Evolutionary conservation across 202 grass and related monocot species (phyloP).

Genomic region (Tripidium arundinaceum): DNA sequence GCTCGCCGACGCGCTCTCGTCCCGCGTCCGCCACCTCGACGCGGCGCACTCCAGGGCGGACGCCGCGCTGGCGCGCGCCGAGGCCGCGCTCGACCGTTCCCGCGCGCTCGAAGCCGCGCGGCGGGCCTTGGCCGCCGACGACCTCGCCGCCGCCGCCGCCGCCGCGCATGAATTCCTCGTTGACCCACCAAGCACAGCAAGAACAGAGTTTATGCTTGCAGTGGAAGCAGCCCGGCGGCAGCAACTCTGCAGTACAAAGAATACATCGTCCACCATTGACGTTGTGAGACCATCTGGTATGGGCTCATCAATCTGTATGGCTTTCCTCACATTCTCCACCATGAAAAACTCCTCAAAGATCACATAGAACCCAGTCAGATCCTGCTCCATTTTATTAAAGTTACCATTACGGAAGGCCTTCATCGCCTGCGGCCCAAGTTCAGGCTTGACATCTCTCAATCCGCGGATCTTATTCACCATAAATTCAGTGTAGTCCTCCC

Average conservation of each 20-base stretch:
- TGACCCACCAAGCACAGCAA: conserved; percentile 64
- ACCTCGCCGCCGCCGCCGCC: conserved; percentile 56
- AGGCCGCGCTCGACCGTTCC: conserved; percentile 58
- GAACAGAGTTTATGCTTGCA: conserved; percentile 76
- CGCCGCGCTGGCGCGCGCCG: conserved; percentile 47
- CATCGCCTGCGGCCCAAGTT: conserved; percentile 58
- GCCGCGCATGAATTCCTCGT: conserved; percentile 44
- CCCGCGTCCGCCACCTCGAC: conserved; percentile 65
- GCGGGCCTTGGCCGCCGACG: conserved; percentile 58
- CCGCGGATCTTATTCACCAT: conserved; percentile 88
- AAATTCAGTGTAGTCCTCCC: conserved; percentile 90
- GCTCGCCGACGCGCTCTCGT: conserved; percentile 57
- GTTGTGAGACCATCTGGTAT: conserved; percentile 64
- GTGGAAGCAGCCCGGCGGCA: conserved; percentile 72
- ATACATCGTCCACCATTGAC: conserved; percentile 91
- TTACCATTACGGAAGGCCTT: conserved; percentile 76
- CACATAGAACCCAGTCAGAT: conserved; percentile 82
- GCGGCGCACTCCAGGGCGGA: conserved; percentile 57
- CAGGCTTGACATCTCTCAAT: conserved; percentile 59
- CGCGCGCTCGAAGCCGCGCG: conserved; percentile 68
- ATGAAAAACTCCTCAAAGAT: conserved; percentile 98
- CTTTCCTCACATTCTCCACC: conserved; percentile 97
- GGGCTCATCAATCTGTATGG: conserved; percentile 75
- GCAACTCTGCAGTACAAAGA: conserved; percentile 89
- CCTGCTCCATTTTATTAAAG: conserved; percentile 74